These are phyloP conservation scores for Spathaspora hagerdaliae DNA, from an alignment of 805 yeast species.

Conservation along the genomic window DNA sequence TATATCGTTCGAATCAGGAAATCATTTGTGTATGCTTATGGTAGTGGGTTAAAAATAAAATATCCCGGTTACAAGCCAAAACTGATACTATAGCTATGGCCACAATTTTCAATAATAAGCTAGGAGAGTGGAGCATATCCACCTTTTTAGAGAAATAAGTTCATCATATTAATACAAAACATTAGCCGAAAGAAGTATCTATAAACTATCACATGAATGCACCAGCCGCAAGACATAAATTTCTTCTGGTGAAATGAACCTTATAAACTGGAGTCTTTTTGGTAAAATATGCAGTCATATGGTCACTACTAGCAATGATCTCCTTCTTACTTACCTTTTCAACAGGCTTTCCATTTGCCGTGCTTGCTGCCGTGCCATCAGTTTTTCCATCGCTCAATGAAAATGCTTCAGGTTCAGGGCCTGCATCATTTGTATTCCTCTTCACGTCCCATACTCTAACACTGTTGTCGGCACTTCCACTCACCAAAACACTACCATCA, in stretches of 20 bases:
- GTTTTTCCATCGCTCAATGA: constrained; percentile 13
- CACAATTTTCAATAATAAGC: too few relatives aligned
- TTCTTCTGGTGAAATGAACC: constrained; percentile 87
- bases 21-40: too few relatives aligned
- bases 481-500: constrained; percentile 85
- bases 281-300: constrained; percentile 89
- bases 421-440: constrained; percentile 75
- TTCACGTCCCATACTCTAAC: constrained; percentile 96
- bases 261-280: constrained; percentile 92
- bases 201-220: constrained; percentile 43
- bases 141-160: too few relatives aligned
- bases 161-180: too few relatives aligned
- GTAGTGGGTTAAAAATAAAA: too few relatives aligned
- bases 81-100: too few relatives aligned
- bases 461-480: constrained; percentile 89
- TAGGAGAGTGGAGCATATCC: too few relatives aligned
- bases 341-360: constrained; percentile 7
- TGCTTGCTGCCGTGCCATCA: constrained; percentile 20
- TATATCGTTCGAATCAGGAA: too few relatives aligned
- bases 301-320: constrained; percentile 80
- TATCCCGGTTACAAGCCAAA: too few relatives aligned
- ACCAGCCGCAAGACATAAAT: constrained; percentile 90
- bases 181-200: too few relatives aligned
- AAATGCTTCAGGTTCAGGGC: constrained; percentile 73
- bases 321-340: constrained; percentile 60